Evolutionary conservation across 106 monocot genomes (phyloP), one percentile per base, ranked within the genome.

Genomic region (Alisma plantagoaquatica): DNA sequence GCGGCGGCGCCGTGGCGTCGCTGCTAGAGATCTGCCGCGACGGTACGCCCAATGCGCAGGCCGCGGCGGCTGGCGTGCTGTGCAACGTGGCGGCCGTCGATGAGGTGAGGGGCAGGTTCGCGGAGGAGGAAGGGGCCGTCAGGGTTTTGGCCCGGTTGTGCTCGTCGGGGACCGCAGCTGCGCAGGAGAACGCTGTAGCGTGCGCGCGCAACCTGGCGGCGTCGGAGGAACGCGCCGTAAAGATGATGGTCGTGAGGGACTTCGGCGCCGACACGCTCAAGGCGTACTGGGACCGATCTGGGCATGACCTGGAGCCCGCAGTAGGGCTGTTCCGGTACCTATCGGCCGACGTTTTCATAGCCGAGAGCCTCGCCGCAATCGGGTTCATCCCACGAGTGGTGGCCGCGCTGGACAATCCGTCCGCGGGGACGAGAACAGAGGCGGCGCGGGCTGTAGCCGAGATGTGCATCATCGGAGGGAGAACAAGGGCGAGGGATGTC

Each of bases 141-240:
- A 65, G 57, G 3, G 46, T 59, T 2, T 59, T 94, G 23, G 53
- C 84, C 11, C 33, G 60, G 24, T 25, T 88, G 16, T 64, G 71
- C 31, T 22, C 63, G 5, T 83, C 79, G 2, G 84, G 83, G 1
- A 88, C 83, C 1, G 31, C 54, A 11, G 48, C 29, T 12, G 87
- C 88, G 17, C 72, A 76, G 50, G 83, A 81, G 56, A 80, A 81
- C 27, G 63, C 72, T 0, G 31, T 75, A 16, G 69, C 53, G 6
- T 94, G 94, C 44, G 66, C 84, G 6, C 60, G 73, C 15, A 94
- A 81, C 66, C 53, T 94, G 14, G 59, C 80, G 10, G 43, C 72
- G 2, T 74, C 66, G 2, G 70, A 75, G 2, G 46, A 10, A 0
- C 48, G 65, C 5, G 54, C 42, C 5, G 2, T 77, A 6, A 94